phyloP scores from a whole-genome alignment of 2,329 filamentous ascomycete genomes.

The Lachnellula cervina region DNA sequence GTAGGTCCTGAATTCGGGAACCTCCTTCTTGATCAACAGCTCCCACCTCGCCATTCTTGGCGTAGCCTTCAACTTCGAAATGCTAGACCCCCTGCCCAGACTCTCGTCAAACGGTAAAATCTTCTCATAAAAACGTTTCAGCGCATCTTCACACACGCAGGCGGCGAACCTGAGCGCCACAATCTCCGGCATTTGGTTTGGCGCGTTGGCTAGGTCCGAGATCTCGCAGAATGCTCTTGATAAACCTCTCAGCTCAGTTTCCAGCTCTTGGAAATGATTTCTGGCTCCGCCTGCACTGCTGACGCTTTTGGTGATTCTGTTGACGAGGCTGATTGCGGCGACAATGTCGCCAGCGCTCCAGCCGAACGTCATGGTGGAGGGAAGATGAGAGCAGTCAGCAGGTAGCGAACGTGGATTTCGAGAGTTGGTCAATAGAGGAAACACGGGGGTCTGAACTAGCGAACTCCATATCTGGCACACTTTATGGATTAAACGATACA shows the following conservation, averaged over 20 bases:
- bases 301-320: conserved; percentile 14
- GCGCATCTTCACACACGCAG: conserved; percentile 2
- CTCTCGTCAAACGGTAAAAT: conserved; percentile 3
- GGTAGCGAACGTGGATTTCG: too few relatives aligned
- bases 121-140: conserved; percentile 6
- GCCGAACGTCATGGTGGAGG: background rate
- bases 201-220: background rate
- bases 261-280: conserved; percentile 6
- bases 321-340: conserved; percentile 23
- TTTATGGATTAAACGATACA: too few relatives aligned
- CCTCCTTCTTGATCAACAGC: conserved; percentile 17
- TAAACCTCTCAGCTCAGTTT: background rate
- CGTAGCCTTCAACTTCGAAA: background rate
- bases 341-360: conserved; percentile 27
- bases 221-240: conserved; percentile 4
- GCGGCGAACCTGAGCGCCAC: conserved; percentile 6
- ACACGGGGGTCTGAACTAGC: too few relatives aligned
- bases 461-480: too few relatives aligned
- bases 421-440: too few relatives aligned
- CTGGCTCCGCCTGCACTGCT: background rate
- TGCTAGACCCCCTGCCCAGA: background rate
- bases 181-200: conserved; percentile 2
- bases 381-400: background rate
- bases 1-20: conserved; percentile 18
- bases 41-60: conserved; percentile 18